Evolutionary conservation across 2,329 filamentous ascomycete species (phyloP).

Genomic region (Venturiaceae sp.): DNA sequence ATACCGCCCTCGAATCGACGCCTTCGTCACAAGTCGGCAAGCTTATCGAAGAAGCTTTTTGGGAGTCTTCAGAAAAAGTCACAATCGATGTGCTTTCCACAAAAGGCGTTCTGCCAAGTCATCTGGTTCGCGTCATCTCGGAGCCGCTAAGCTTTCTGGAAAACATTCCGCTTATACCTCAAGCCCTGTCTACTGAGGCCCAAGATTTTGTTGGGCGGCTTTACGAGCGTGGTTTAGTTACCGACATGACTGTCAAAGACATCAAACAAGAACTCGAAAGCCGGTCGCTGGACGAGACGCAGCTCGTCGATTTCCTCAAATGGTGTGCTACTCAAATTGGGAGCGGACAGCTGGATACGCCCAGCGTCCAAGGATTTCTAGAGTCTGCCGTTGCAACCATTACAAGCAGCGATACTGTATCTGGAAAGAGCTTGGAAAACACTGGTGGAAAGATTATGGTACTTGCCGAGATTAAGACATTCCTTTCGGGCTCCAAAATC

Average conservation of each 20-base stretch:
- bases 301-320: conserved; percentile 72
- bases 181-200: conserved; percentile 51
- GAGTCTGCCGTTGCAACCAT: conserved; percentile 60
- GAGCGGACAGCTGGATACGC: conserved; percentile 60
- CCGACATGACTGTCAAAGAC: conserved; percentile 76
- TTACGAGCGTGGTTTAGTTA: conserved; percentile 77
- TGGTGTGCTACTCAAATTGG: conserved; percentile 71
- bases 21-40: conserved; percentile 75
- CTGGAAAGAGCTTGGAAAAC: neutral
- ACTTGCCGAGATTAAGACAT: conserved; percentile 65
- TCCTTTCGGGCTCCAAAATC: conserved; percentile 67
- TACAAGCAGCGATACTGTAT: conserved; percentile 13
- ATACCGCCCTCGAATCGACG: conserved; percentile 81
- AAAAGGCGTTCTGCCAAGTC: conserved; percentile 74
- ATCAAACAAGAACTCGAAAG: conserved; percentile 75
- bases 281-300: conserved; percentile 68
- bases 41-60: conserved; percentile 90
- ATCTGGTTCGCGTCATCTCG: conserved; percentile 66
- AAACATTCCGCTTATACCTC: conserved; percentile 53
- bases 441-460: conserved; percentile 64
- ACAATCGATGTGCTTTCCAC: conserved; percentile 84
- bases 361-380: conserved; percentile 60
- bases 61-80: conserved; percentile 77
- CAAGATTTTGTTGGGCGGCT: conserved; percentile 74
- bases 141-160: conserved; percentile 71